Conservation (phyloP, 495 filamentous ascomycete species). For the Pyrenopolyporus hunteri region DNA sequence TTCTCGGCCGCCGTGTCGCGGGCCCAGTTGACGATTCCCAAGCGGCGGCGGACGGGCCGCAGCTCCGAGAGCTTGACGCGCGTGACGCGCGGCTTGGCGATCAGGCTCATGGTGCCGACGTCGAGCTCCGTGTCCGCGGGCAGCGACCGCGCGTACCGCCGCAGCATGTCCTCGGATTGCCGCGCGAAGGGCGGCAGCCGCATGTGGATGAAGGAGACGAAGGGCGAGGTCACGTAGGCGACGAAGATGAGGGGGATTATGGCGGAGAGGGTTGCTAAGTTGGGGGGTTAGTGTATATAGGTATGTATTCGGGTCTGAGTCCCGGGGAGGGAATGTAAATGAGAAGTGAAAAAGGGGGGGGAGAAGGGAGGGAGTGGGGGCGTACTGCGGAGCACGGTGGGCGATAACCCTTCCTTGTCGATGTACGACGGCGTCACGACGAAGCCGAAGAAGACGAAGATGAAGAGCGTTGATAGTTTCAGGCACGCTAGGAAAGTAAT, state of each 20-base stretch:
- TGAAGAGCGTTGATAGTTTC: conserved; percentile 73
- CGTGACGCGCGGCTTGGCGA: conserved; percentile 60
- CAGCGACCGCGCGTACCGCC: conserved; percentile 66
- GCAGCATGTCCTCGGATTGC: conserved; percentile 66
- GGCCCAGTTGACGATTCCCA: conserved; percentile 60
- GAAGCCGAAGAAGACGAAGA: conserved; percentile 67
- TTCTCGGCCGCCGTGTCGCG: conserved; percentile 45
- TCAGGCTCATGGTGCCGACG: conserved; percentile 72
- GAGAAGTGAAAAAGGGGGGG: not conserved
- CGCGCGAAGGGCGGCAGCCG: conserved; percentile 73
- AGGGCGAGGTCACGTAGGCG: conserved; percentile 67
- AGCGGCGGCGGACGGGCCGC: conserved; percentile 42
- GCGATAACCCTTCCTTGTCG: conserved; percentile 47
- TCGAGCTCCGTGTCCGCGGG: conserved; percentile 69
- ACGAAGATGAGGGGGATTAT: conserved; percentile 71
- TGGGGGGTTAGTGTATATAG: not conserved
- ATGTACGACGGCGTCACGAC: conserved; percentile 66
- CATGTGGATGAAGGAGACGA: conserved; percentile 74
- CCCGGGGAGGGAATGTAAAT: not conserved
- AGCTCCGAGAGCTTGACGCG: conserved; percentile 59
- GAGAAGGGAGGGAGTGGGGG: not conserved
- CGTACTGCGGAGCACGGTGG: conserved; percentile 33
- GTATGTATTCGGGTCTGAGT: too few species aligned
- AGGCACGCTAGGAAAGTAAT: conserved; percentile 70
- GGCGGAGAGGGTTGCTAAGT: conserved; percentile 63